Evolutionary conservation across 768 basidiomycete species (phyloP).

Genomic region (Termitomyces sp.): DNA sequence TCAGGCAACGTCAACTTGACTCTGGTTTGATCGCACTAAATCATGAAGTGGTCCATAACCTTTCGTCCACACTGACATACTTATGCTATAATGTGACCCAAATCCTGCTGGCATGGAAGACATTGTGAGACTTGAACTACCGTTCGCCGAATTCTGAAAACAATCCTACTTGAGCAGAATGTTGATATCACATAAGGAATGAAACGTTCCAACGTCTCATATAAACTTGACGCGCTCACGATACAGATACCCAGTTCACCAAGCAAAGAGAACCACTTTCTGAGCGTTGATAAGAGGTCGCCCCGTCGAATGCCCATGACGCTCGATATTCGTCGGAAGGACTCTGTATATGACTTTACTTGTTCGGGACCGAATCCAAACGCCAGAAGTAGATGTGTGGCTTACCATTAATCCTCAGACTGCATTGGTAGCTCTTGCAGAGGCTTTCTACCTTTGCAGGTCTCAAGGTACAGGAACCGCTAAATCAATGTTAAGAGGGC

Average conservation of each 20-base stretch:
- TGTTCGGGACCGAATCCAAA: too few species aligned
- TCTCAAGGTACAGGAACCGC: too few species aligned
- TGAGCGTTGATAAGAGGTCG: not conserved
- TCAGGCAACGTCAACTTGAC: too few species aligned
- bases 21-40: too few species aligned
- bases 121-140: not conserved
- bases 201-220: not conserved
- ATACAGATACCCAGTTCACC: not conserved
- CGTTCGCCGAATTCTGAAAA: not conserved
- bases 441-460: too few species aligned
- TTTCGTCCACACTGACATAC: not conserved
- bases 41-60: not conserved
- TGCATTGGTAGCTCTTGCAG: too few species aligned
- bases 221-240: not conserved
- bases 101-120: not conserved
- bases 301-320: not conserved
- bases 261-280: not conserved
- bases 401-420: too few species aligned
- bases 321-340: too few species aligned
- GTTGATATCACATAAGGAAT: not conserved
- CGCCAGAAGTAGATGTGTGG: too few species aligned
- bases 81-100: too few species aligned
- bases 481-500: too few species aligned
- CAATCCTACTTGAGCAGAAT: not conserved
- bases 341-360: too few species aligned